Percentiles rank a stretch among this genome's conserved stretches.
These are phyloP conservation scores for Xylaria venustula DNA, from an alignment of 495 filamentous ascomycete genomes.

Conservation along the genomic window DNA sequence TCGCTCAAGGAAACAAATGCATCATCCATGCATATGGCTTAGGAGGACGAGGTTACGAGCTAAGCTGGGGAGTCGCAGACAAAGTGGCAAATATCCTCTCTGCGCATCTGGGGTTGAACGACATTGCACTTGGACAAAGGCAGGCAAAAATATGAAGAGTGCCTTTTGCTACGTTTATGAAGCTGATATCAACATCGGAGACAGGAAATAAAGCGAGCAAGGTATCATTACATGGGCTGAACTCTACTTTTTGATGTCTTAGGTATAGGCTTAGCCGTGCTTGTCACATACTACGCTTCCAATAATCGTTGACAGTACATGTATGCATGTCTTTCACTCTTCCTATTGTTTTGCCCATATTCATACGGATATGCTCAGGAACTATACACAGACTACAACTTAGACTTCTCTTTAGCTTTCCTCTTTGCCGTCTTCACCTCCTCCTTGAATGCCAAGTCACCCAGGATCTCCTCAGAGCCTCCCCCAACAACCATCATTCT, in stretches of 20 bases:
- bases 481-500: slow-evolving; percentile 59
- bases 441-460: slow-evolving; percentile 50
- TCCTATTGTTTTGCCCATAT: too few relatives aligned
- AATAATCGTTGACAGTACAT: too few relatives aligned
- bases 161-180: background rate
- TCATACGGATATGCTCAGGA: background rate
- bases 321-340: too few relatives aligned
- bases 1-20: slow-evolving; percentile 24
- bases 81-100: slow-evolving; percentile 33
- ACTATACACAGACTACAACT: background rate
- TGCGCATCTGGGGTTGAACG: slow-evolving; percentile 18
- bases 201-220: too few relatives aligned
- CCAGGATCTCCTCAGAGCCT: slow-evolving; percentile 58
- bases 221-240: too few relatives aligned
- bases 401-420: background rate
- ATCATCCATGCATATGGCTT: slow-evolving; percentile 65
- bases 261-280: too few relatives aligned
- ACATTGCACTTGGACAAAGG: background rate
- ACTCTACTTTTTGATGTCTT: too few relatives aligned
- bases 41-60: slow-evolving; percentile 59
- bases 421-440: slow-evolving; percentile 32
- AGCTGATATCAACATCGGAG: background rate
- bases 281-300: too few relatives aligned
- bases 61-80: slow-evolving; percentile 49
- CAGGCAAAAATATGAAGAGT: background rate